A percentile compares a stretch with the other conserved stretches of the same genome.
These are phyloP conservation scores for Giardia muris DNA, from an alignment of 208 protist genomes.

Conservation along the genomic window DNA sequence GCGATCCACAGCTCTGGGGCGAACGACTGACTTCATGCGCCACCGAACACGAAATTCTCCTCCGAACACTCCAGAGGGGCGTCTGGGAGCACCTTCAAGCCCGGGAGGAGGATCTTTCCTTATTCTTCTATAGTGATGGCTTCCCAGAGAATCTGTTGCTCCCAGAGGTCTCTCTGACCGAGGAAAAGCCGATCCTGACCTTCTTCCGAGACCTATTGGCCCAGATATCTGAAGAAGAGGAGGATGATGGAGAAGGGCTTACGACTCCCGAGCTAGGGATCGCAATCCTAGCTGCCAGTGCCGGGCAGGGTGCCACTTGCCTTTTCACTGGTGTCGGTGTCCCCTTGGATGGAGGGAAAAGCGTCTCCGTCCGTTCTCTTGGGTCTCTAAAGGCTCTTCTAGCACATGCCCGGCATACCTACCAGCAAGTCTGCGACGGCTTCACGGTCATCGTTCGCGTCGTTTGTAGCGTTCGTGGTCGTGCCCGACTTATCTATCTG, in stretches of 20 bases:
- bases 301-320: neutral
- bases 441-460: neutral
- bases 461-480: neutral
- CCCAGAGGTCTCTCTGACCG: no score
- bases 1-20: no score
- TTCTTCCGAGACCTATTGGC: no score
- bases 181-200: no score
- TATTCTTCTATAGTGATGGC: no score
- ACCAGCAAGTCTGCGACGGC: neutral
- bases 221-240: no score
- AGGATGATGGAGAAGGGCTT: neutral
- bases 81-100: no score
- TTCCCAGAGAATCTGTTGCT: no score
- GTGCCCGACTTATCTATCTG: neutral
- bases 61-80: no score
- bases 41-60: no score
- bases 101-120: no score
- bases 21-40: no score
- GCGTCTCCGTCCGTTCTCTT: neutral
- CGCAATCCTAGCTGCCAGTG: neutral
- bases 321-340: neutral
- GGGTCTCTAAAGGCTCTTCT: neutral
- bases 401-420: neutral
- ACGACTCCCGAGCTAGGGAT: neutral
- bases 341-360: neutral